Percentiles rank a stretch among this genome's conserved stretches.
These are phyloP conservation scores for Tephrocybe sp. DNA, from an alignment of 768 basidiomycete species.

Conservation along the genomic window DNA sequence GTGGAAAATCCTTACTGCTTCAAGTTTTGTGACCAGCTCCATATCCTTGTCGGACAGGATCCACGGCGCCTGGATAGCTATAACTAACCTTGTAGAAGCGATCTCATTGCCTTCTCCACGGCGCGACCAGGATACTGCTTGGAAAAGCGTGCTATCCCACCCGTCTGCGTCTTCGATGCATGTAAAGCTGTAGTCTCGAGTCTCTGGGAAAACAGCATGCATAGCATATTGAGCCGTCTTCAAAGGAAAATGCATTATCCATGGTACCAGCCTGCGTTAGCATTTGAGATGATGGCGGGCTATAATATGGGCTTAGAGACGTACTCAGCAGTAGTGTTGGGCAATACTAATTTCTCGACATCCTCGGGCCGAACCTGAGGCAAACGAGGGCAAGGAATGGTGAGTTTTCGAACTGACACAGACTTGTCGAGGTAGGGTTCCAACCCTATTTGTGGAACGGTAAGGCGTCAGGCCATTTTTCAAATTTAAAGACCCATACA, in stretches of 20 bases:
- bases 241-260: conserved; percentile 51
- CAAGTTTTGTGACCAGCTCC: conserved; percentile 46
- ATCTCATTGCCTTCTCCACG: background rate
- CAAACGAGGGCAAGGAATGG: conserved; percentile 39
- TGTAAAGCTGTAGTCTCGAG: conserved; percentile 38
- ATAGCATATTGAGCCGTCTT: conserved; percentile 46
- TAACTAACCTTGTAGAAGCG: conserved; percentile 27
- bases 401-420: conserved; percentile 27
- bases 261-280: conserved; percentile 37
- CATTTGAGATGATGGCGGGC: background rate
- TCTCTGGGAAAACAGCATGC: conserved; percentile 42
- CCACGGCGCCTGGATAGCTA: conserved; percentile 64
- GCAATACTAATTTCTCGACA: conserved; percentile 20
- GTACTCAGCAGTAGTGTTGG: conserved; percentile 42
- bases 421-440: conserved; percentile 11
- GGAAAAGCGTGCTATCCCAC: conserved; percentile 38
- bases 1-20: conserved; percentile 28
- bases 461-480: background rate
- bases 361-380: conserved; percentile 26
- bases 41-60: conserved; percentile 53
- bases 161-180: conserved; percentile 27
- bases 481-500: conserved; percentile 30
- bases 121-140: conserved; percentile 41
- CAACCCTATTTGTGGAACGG: conserved; percentile 29
- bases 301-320: conserved; percentile 1